Conservation (phyloP, 176 grass and related monocot genomes). For the Themeda triandra region DNA sequence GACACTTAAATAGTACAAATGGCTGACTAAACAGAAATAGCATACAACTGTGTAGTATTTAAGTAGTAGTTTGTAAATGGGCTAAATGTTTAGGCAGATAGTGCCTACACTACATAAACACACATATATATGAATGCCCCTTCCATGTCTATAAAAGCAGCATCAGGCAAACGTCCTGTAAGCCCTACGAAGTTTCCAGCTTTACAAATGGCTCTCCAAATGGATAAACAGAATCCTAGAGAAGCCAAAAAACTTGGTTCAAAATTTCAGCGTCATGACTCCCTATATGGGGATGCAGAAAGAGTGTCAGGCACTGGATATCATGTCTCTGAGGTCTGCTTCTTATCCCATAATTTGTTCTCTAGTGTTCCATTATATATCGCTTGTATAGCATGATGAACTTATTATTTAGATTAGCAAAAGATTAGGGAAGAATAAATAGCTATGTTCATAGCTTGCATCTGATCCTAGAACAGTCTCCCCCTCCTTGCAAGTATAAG, state of each 20-base stretch:
- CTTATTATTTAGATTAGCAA: neutral
- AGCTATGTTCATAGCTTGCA: neutral
- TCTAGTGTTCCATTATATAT: neutral
- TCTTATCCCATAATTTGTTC: neutral
- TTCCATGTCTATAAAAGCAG: neutral
- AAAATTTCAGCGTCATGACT: neutral
- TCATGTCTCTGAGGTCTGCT: neutral
- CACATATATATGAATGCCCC: neutral
- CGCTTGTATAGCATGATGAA: neutral
- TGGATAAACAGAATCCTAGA: neutral
- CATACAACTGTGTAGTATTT: no score
- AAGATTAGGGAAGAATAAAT: neutral
- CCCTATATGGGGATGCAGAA: constrained; percentile 7
- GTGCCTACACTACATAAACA: neutral
- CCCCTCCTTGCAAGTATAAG: no score
- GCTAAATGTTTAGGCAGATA: no score
- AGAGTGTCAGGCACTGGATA: neutral
- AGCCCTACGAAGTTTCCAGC: neutral
- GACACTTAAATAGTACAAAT: no score
- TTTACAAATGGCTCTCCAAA: neutral
- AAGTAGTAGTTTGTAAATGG: no score
- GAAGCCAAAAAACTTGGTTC: neutral
- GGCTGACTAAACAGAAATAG: no score
- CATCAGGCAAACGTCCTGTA: neutral
- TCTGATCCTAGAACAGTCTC: neutral